These are phyloP conservation scores for Skeletonema potamos DNA, from an alignment of 108 stramenopile genomes.

Conservation along the genomic window DNA sequence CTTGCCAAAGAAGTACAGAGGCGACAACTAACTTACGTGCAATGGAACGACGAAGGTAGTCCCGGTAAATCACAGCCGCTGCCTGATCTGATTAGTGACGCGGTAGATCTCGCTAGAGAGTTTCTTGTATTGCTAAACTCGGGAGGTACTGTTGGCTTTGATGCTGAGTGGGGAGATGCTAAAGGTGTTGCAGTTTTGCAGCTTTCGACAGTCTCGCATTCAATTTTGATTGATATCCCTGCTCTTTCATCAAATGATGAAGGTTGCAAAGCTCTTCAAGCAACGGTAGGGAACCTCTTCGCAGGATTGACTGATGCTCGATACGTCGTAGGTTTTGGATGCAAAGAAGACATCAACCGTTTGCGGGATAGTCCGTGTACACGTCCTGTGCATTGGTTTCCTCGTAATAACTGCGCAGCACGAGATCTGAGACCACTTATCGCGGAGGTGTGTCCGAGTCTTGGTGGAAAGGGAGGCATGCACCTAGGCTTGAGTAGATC, in stretches of 20 bases:
- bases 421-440: slow-evolving; percentile 51
- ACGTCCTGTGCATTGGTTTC: slow-evolving; percentile 30
- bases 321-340: slow-evolving; percentile 64
- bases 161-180: slow-evolving; percentile 74
- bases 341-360: slow-evolving; percentile 67
- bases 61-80: slow-evolving; percentile 28
- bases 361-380: slow-evolving; percentile 51
- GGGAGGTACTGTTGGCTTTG: slow-evolving; percentile 58
- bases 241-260: slow-evolving; percentile 53
- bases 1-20: slow-evolving; percentile 42
- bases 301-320: slow-evolving; percentile 27
- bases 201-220: slow-evolving; percentile 40
- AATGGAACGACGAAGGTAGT: slow-evolving; percentile 63
- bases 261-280: slow-evolving; percentile 54
- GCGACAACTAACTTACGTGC: slow-evolving; percentile 59
- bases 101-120: slow-evolving; percentile 27
- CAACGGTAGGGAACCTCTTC: slow-evolving; percentile 60
- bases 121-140: slow-evolving; percentile 12
- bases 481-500: slow-evolving; percentile 58
- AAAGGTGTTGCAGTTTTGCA: slow-evolving; percentile 63
- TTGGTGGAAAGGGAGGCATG: slow-evolving; percentile 13
- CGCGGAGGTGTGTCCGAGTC: slow-evolving; percentile 37
- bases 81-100: slow-evolving; percentile 49
- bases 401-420: slow-evolving; percentile 29
- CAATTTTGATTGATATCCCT: slow-evolving; percentile 71